These are phyloP conservation scores for Chaetomiaceae sp. DNA, from an alignment of 2,329 filamentous ascomycete species.

Conservation along the genomic window DNA sequence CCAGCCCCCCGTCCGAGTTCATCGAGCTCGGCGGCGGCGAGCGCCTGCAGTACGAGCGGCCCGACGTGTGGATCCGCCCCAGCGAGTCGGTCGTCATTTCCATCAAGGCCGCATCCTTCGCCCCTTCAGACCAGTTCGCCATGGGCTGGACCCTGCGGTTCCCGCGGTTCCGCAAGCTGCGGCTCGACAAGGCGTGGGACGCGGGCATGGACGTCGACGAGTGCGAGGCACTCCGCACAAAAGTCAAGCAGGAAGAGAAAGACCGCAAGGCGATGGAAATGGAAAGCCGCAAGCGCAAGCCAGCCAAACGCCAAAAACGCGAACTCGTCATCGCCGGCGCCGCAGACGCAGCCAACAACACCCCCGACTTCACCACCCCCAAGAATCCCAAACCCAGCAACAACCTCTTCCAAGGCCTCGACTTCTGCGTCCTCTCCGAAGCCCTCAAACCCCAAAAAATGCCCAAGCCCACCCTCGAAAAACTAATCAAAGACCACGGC, in stretches of 20 bases:
- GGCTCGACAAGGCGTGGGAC: constrained; percentile 81
- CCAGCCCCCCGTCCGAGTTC: constrained; percentile 68
- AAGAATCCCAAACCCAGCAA: constrained; percentile 35
- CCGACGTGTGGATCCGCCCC: constrained; percentile 91
- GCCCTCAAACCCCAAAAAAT: constrained; percentile 64
- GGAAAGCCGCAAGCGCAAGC: constrained; percentile 56
- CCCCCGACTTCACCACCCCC: constrained; percentile 43
- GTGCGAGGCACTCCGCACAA: constrained; percentile 65
- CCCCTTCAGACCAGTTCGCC: constrained; percentile 71
- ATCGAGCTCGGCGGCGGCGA: constrained; percentile 79
- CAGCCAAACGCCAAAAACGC: constrained; percentile 60
- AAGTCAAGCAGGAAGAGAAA: constrained; percentile 64
- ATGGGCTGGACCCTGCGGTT: constrained; percentile 78
- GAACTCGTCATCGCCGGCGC: constrained; percentile 69
- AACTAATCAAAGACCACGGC: constrained; percentile 76
- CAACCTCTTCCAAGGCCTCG: constrained; percentile 67
- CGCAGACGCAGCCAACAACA: constrained; percentile 39
- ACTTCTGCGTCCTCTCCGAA: constrained; percentile 81
- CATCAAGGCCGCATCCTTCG: constrained; percentile 80
- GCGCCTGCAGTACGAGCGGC: constrained; percentile 64
- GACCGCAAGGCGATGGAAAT: constrained; percentile 73
- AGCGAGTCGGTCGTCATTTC: constrained; percentile 81
- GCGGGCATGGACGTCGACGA: constrained; percentile 72
- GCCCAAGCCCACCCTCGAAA: constrained; percentile 73
- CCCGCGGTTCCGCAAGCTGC: constrained; percentile 77